Percentiles rank a stretch among this genome's conserved stretches.
phyloP scores from a whole-genome alignment of 139 green algal genomes.

The Volvox africanus region DNA sequence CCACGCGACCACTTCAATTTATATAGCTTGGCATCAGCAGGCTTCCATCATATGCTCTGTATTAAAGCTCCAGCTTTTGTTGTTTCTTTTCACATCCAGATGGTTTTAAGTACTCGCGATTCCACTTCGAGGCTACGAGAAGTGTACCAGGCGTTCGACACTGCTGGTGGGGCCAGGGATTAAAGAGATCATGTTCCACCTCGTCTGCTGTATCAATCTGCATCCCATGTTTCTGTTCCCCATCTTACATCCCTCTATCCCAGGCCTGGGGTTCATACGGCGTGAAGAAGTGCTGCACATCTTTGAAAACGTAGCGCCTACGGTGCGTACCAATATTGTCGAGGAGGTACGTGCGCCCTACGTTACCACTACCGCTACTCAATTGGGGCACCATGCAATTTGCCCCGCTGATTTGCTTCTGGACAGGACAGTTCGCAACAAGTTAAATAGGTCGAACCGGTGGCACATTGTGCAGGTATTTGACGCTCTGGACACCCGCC shows the following conservation, averaged over 20 bases:
- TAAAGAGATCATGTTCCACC: neutral
- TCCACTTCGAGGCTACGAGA: neutral
- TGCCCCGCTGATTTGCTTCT: too few relatives aligned
- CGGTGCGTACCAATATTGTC: neutral
- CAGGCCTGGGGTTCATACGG: slow-evolving; percentile 23
- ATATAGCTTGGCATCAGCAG: neutral
- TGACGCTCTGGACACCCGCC: slow-evolving; percentile 6
- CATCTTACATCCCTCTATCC: neutral
- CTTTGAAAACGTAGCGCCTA: neutral
- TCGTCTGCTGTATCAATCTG: too few relatives aligned
- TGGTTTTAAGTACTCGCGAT: neutral
- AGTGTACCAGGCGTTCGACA: slow-evolving; percentile 23
- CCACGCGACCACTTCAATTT: neutral
- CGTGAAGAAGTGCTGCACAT: slow-evolving; percentile 9
- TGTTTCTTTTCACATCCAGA: neutral
- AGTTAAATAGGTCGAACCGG: too few relatives aligned
- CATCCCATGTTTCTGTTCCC: too few relatives aligned
- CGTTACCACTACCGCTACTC: too few relatives aligned
- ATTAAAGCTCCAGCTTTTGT: too few relatives aligned
- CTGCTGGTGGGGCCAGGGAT: neutral
- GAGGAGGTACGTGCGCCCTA: slow-evolving; percentile 16
- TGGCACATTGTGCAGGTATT: neutral
- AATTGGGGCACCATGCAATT: too few relatives aligned
- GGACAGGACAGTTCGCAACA: too few relatives aligned
- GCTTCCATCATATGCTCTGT: neutral